Base-by-base conservation (phyloP, 441 rosid species). In the Kokia cookei region DNA sequence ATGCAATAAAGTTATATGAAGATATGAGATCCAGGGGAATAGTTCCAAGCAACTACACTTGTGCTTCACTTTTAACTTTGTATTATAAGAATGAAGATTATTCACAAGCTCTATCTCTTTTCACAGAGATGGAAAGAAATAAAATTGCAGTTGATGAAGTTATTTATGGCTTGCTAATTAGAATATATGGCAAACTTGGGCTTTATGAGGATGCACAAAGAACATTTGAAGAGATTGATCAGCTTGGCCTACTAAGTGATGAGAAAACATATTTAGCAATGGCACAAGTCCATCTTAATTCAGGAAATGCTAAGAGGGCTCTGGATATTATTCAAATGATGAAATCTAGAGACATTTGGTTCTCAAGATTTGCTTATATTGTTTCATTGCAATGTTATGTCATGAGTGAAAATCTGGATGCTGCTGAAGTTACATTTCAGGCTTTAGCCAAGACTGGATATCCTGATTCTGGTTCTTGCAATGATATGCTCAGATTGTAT, bases 191-290 rank as follows among this genome's bases (percentile, higher is more conserved):
- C 3, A 94, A 89, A 82, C 97, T 94, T 69, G 91, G 96, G 27
- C 90, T 93, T 26, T 82, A 88, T 80, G 87, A 87, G 79, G 98
- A 93, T 78, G 99, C 98, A 5, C 78, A 86, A 75, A 86, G 65
- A 79, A 78, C 90, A 7, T 94, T 91, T 84, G 81, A 83, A 82
- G 98, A 93, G 86, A 85, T 76, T 70, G 69, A 85, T 72, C 86
- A 71, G 50, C 80, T 84, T 55, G 91, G 93, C 81, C 72, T 91
- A 59, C 89, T 94, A 75, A 83, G 82, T 69, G 86, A 84, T 68
- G 97, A 92, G 87, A 94, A 91, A 86, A 91, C 99, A 9, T 93
- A 89, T 83, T 77, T 94, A 84, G 90, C 96, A 43, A 94, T 94
- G 97, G 93, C 97, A 11, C 97, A 91, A 81, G 97, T 94, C 60